A percentile compares a stretch with the other conserved stretches of the same genome.
Evolutionary conservation across 1,284 basidiomycete species (phyloP).

Genomic region (Pholiota adiposa): DNA sequence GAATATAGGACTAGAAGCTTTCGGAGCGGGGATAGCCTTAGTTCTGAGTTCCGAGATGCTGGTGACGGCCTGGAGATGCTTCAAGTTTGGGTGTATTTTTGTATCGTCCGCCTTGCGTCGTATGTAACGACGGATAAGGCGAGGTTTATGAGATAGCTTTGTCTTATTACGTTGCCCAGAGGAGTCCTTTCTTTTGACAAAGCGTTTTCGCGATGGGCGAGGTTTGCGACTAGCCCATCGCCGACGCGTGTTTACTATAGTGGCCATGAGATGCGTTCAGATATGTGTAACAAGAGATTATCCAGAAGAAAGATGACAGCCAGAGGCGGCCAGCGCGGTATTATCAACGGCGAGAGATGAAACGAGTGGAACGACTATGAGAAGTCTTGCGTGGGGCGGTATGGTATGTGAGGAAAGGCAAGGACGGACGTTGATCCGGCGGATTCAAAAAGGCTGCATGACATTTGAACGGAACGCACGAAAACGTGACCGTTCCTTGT

Average conservation of each 20-base stretch:
- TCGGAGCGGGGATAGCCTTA: slow-evolving; percentile 11
- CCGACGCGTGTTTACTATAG: slow-evolving; percentile 7
- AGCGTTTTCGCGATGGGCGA: slow-evolving; percentile 11
- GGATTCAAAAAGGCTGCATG: too few species aligned
- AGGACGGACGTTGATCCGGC: background rate
- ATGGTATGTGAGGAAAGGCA: background rate
- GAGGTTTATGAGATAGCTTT: slow-evolving; percentile 20
- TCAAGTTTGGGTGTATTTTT: slow-evolving; percentile 5
- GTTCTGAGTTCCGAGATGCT: background rate
- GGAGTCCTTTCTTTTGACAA: slow-evolving; percentile 5
- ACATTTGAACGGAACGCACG: background rate
- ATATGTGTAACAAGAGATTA: background rate
- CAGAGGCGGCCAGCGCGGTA: slow-evolving; percentile 23
- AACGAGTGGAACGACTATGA: slow-evolving; percentile 7
- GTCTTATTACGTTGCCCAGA: slow-evolving; percentile 1
- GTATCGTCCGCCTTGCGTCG: slow-evolving; percentile 10
- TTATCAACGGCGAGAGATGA: background rate
- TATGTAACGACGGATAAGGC: slow-evolving; percentile 23
- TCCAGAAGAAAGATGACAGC: background rate
- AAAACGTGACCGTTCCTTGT: slow-evolving; percentile 24
- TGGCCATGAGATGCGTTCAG: background rate
- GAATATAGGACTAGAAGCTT: slow-evolving; percentile 7
- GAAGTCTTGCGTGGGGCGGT: too few species aligned
- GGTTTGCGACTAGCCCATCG: slow-evolving; percentile 20
- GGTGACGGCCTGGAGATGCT: slow-evolving; percentile 1